phyloP scores from a whole-genome alignment of 768 basidiomycete genomes.

The Hebeloma cylindrosporum region DNA sequence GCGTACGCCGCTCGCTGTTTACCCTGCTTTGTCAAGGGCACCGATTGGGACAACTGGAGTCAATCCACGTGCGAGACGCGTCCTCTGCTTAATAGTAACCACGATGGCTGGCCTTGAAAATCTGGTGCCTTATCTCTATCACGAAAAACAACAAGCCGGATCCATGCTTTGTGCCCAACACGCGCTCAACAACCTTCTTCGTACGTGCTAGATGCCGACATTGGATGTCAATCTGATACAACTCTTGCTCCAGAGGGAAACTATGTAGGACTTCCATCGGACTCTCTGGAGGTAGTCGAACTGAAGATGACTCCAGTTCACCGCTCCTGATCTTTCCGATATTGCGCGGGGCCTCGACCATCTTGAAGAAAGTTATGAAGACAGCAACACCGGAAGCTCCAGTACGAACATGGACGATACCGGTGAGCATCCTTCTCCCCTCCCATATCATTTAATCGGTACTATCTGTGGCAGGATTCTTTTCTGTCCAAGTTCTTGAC shows the following conservation, averaged over 20 bases:
- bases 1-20: slow-evolving; percentile 1
- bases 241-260: slow-evolving; percentile 36
- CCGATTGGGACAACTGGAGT: too few species aligned
- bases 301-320: too few species aligned
- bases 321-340: slow-evolving; percentile 73
- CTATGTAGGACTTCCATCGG: slow-evolving; percentile 40
- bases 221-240: slow-evolving; percentile 9
- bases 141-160: slow-evolving; percentile 74
- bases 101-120: slow-evolving; percentile 60
- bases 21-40: too few species aligned
- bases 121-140: slow-evolving; percentile 63
- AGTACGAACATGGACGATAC: slow-evolving; percentile 93
- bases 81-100: neutral
- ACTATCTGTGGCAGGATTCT: slow-evolving; percentile 61
- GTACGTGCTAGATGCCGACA: slow-evolving; percentile 42
- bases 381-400: slow-evolving; percentile 38
- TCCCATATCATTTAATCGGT: neutral
- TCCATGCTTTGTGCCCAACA: slow-evolving; percentile 89
- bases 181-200: slow-evolving; percentile 77
- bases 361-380: slow-evolving; percentile 61
- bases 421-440: slow-evolving; percentile 39
- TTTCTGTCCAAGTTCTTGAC: slow-evolving; percentile 88
- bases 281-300: too few species aligned
- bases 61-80: slow-evolving; percentile 2
- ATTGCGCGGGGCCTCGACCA: slow-evolving; percentile 69